Evolutionary conservation across 345 rosid genomes (phyloP), one percentile per base, ranked within the genome.

Genomic region (Eucalyptus polyanthemos): DNA sequence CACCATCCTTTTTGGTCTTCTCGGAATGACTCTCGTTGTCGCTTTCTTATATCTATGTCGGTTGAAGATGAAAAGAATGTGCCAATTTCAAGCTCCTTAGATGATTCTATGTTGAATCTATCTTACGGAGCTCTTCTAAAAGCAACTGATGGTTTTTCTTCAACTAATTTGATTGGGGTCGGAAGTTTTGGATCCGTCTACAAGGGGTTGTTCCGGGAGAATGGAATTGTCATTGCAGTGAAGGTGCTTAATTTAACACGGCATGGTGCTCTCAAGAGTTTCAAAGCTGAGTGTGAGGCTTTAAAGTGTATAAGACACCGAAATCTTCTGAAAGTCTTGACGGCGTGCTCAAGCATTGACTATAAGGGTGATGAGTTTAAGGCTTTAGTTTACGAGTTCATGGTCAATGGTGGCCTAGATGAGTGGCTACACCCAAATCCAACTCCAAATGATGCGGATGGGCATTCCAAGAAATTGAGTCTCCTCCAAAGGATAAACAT

Each of bases 11-110:
- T 72, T 37, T 37, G 45, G 45, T 34, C 25, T 37, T 72, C 27
- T 72, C 0, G 8, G 81, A 37, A 37, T 19, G 10, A 17, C 44
- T 37, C 25, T 72, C 0, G 0, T 72, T 9, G 25, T 37, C 2
- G 1, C 45, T 72, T 72, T 10, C 27, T 2, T 37, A 37, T 10
- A 19, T 37, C 45, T 72, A 34, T 72, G 14, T 10, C 1, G 25
- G 45, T 37, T 10, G 45, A 72, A 72, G 45, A 22, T 34, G 27
- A 37, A 37, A 3, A 19, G 3, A 72, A 19, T 4, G 0, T 0
- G 25, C 3, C 0, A 22, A 5, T 9, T 5, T 72, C 81, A 37
- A 72, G 81, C 81, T 19, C 14, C 45, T 72, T 1, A 9, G 45
- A 72, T 72, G 81, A 34, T 72, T 34, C 27, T 5, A 19, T 72